Base-by-base conservation (phyloP, 2,329 filamentous ascomycete species). In the Huntiella moniliformis region DNA sequence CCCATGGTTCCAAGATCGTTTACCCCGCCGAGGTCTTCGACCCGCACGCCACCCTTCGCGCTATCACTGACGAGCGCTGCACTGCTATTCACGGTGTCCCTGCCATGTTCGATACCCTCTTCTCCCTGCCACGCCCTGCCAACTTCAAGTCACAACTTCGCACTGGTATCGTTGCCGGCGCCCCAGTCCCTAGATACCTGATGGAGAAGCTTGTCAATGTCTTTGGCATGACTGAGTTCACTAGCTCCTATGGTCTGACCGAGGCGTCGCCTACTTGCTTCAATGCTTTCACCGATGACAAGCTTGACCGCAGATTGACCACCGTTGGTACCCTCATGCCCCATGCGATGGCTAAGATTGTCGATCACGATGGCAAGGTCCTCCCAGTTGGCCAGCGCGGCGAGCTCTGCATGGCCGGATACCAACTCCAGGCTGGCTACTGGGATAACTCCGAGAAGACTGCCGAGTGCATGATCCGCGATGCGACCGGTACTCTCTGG, bases 51-150 rank as follows among this genome's bases (percentile, higher is more conserved):
- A 79, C 78, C 2, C 66, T 87, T 32, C 66, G 66, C 38, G 77
- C 79, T 45, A 73, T 88, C 35, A 68, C 71, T 1, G 68, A 77
- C 44, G 77, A 82, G 56, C 63, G 66, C 39, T 81, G 77, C 58
- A 88, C 83, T 0, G 82, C 79, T 0, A 66, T 88, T 0, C 82
- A 87, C 56, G 83, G 83, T 32, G 83, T 88, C 0, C 83, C 83
- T 0, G 82, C 83, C 47, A 88, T 88, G 83, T 85, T 86, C 59
- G 80, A 85, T 56, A 76, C 77, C 0, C 60, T 74, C 2, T 66
- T 74, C 52, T 63, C 72, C 13, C 64, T 67, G 12, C 59, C 65
- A 34, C 56, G 61, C 47, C 60, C 57, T 1, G 53, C 59, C 4
- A 58, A 59, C 45, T 66, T 68, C 55, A 60, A 62, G 51, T 64